Evolutionary conservation across 352 stramenopile genomes (phyloP), one percentile per base, ranked within the genome.

Genomic region (Halophytophthora batemanensis): DNA sequence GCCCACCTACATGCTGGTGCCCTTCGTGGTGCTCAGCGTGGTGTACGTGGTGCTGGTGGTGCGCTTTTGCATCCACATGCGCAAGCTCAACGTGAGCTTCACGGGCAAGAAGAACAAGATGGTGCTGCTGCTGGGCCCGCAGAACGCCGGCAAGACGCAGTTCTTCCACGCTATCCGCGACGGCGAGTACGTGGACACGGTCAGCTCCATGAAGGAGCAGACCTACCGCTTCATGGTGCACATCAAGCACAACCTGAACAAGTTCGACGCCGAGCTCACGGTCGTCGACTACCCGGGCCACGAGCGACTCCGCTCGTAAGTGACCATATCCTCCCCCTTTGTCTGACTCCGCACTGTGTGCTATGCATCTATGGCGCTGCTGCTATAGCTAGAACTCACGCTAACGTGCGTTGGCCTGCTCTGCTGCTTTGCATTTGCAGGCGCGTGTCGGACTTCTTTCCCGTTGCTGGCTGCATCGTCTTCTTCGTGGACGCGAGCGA

Each of bases 161-260:
- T 77, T 95, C 50, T 89, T 92, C 64, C 81, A 95, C 56, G 69
- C 79, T 42, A 65, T 95, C 23, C 75, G 76, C 22, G 71, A 92
- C 50, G 80, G 81, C 42, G 41, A 69, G 44, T 69, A 79, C 51
- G 61, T 87, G 11, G 68, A 87, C 25, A 95, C 85, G 2, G 85
- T 95, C 18, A 89, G 74, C 45, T 95, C 85, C 42, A 95, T 95
- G 85, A 87, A 90, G 52, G 75, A 90, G 44, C 64, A 71, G 25
- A 80, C 82, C n/a, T 69, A 66, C 58, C 73, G 65, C 42, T 90
- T 93, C 40, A 45, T 72, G 29, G 64, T 92, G 38, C 77, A 93
- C 56, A 40, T 50, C 19, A 77, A 76, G 48, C 76, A 84, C 74
- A 89, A 87, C 56, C 69, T 66, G 19, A 69, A 70, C 62, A 79